Evolutionary conservation across 805 yeast genomes (phyloP).

Genomic region (Candida ficus): DNA sequence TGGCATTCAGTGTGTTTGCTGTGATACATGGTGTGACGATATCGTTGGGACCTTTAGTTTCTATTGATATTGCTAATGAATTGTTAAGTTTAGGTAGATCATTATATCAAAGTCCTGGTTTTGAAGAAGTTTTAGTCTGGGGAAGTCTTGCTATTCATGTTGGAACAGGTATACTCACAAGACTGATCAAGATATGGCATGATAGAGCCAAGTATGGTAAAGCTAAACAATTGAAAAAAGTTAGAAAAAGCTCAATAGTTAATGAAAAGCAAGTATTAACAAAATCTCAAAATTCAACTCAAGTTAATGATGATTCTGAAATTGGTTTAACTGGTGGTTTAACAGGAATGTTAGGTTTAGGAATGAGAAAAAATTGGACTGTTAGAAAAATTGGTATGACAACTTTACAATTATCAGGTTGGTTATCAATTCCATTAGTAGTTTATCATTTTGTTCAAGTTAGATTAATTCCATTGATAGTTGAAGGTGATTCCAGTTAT

Average conservation of each 20-base stretch:
- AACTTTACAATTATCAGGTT: conserved; percentile 60
- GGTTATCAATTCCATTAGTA: conserved; percentile 40
- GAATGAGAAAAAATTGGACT: conserved; percentile 42
- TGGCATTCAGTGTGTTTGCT: conserved; percentile 50
- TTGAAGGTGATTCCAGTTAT: conserved; percentile 62
- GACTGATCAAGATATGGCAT: conserved; percentile 33
- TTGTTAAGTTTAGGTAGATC: conserved; percentile 55
- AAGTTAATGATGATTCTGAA: conserved; percentile 36
- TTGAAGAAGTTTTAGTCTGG: conserved; percentile 45
- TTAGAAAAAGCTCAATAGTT: conserved; percentile 17
- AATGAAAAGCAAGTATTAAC: conserved; percentile 12
- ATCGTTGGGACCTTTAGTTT: conserved; percentile 46
- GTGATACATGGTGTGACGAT: conserved; percentile 55
- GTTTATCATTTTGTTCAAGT: conserved; percentile 42
- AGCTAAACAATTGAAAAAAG: conserved; percentile 19
- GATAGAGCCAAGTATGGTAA: conserved; percentile 21
- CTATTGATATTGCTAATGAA: conserved; percentile 42
- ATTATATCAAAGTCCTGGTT: conserved; percentile 48
- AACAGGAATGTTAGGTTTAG: conserved; percentile 46
- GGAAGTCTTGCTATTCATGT: conserved; percentile 48
- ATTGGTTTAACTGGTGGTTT: conserved; percentile 60
- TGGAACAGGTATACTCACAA: conserved; percentile 42
- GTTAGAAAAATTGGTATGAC: conserved; percentile 42
- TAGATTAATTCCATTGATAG: conserved; percentile 43
- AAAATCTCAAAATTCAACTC: not conserved